Conservation (phyloP, 192 early-diverging fungal genomes). For the Podila minutissima region DNA sequence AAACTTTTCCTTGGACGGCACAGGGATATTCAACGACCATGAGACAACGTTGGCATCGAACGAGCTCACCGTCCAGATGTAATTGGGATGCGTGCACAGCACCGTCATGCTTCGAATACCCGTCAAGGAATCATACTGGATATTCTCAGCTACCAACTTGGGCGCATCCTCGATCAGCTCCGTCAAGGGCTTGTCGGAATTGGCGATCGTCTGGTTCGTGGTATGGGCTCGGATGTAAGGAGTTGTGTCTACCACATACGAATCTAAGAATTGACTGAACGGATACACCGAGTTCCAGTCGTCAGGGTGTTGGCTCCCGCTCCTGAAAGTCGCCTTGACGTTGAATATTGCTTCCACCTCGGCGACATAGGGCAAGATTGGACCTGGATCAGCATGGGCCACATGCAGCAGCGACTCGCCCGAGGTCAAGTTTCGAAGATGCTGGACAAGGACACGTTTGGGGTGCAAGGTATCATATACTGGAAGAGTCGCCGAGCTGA, state of each 20-base stretch:
- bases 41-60: conserved; percentile 68
- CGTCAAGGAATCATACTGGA: conserved; percentile 55
- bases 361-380: conserved; percentile 54
- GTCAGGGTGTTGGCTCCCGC: conserved; percentile 39
- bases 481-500: conserved; percentile 26
- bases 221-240: conserved; percentile 55
- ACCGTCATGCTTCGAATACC: conserved; percentile 59
- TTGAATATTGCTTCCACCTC: conserved; percentile 54
- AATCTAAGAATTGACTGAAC: conserved; percentile 67
- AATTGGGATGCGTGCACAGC: conserved; percentile 53
- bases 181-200: conserved; percentile 18
- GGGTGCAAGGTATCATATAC: conserved; percentile 72
- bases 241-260: conserved; percentile 58
- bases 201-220: conserved; percentile 27
- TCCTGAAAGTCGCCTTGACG: conserved; percentile 32
- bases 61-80: conserved; percentile 70
- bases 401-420: conserved; percentile 63
- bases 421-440: conserved; percentile 69
- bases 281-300: conserved; percentile 73
- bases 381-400: conserved; percentile 68
- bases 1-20: conserved; percentile 46
- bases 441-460: conserved; percentile 69
- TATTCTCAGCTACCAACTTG: conserved; percentile 47
- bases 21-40: conserved; percentile 61
- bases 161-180: conserved; percentile 42